phyloP scores from a whole-genome alignment of 2,329 filamentous ascomycete genomes.

The Aspergillus intermedius region DNA sequence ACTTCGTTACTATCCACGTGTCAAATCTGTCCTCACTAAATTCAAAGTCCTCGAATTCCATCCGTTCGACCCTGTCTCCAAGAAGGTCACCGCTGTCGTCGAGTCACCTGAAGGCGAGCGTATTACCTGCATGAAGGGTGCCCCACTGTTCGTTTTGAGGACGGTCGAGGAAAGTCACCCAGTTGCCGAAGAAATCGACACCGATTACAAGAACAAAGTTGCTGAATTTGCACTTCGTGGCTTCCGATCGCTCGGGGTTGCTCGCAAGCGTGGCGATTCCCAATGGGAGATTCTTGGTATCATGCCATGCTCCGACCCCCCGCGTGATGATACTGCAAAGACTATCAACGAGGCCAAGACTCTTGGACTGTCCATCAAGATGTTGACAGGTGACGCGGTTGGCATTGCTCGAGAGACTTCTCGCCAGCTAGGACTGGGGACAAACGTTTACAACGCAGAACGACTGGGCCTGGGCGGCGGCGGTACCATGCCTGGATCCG shows the following conservation, averaged over 20 bases:
- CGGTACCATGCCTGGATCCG: slow-evolving; percentile 87
- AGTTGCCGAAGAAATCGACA: slow-evolving; percentile 68
- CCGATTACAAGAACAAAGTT: slow-evolving; percentile 87
- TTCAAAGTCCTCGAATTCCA: slow-evolving; percentile 80
- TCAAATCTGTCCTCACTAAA: slow-evolving; percentile 72
- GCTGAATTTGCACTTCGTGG: slow-evolving; percentile 87
- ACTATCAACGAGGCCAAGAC: slow-evolving; percentile 86
- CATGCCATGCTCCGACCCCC: slow-evolving; percentile 89
- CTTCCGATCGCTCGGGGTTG: slow-evolving; percentile 89
- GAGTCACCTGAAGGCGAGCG: slow-evolving; percentile 75
- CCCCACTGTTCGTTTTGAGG: slow-evolving; percentile 78
- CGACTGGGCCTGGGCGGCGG: slow-evolving; percentile 83
- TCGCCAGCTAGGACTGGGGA: slow-evolving; percentile 82
- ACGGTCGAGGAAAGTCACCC: slow-evolving; percentile 80
- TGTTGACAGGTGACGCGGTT: slow-evolving; percentile 91
- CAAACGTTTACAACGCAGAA: slow-evolving; percentile 91
- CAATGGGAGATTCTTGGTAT: slow-evolving; percentile 90
- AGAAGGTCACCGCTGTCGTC: slow-evolving; percentile 81
- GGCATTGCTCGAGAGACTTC: slow-evolving; percentile 90
- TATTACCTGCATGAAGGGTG: slow-evolving; percentile 86
- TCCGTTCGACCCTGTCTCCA: slow-evolving; percentile 88
- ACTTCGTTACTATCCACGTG: slow-evolving; percentile 72
- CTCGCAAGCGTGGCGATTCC: slow-evolving; percentile 75
- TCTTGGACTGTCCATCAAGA: slow-evolving; percentile 86
- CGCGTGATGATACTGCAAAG: slow-evolving; percentile 81